Evolutionary conservation across 2,329 filamentous ascomycete genomes (phyloP), one percentile per base, ranked within the genome.

Genomic region (Clonostachys rosea): DNA sequence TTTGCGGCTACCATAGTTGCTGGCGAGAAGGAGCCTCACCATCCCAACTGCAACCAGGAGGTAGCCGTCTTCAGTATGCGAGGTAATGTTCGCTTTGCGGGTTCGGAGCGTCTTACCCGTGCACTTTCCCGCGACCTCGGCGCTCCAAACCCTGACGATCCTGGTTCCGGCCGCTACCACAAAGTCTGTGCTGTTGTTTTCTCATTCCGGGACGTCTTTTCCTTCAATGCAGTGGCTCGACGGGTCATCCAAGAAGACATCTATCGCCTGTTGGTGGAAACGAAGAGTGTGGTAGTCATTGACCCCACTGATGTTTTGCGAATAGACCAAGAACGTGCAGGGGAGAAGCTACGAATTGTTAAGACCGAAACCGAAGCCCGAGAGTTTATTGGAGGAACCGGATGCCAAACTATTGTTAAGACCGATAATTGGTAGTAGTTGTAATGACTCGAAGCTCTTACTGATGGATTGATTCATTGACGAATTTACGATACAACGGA

Each of bases 81-180:
- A 12, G 63, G 63, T 12, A 62, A 63, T 3, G 62, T 65, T 1
- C 59, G 63, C 6, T 65, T 65, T 11, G 58, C 60, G 2, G 63
- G 63, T 4, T 62, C 63, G 5, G 63, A 65, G 50, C 56, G 62
- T 0, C 49, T 65, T 1, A 64, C 60, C 1, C 57, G 62, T 3
- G 60, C 63, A 1, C 50, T 65, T 3, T 46, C 58, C 12, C 53
- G 57, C n/a, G 61, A 62, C 41, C 54, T 65, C 1, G 57, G 58
- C 0, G 43, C 45, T 10, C 50, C 54, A 0, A 47, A 52, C 33
- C 53, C 52, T 0, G 43, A 57, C 0, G 60, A 62, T 9, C 59
- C 60, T 1, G 53, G 56, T 2, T 59, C 58, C 9, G 63, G 63
- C 1, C 44, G 36, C 4, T 50, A 58, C 37, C 47, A 47, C 4